Conservation (phyloP, 2,329 filamentous ascomycete genomes). For the Chrysoporthe deuterocubensis region DNA sequence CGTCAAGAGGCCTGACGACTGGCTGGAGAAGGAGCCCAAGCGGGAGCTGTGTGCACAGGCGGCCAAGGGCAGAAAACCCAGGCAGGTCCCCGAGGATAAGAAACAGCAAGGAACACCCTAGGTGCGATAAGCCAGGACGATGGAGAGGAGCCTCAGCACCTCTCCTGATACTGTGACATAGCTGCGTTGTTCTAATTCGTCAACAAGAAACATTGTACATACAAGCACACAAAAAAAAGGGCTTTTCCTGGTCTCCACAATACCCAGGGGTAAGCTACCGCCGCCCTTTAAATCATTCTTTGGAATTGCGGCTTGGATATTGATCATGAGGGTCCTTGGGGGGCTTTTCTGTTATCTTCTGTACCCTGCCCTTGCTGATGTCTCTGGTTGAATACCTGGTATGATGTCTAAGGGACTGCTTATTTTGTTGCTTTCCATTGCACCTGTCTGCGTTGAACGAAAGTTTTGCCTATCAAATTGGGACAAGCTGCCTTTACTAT, state of each 20-base stretch:
- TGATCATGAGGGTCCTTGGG: neutral
- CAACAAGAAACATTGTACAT: neutral
- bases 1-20: conserved; percentile 65
- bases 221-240: neutral
- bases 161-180: neutral
- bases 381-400: neutral
- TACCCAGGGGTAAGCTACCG: neutral
- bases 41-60: conserved; percentile 73
- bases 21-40: conserved; percentile 64
- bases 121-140: neutral
- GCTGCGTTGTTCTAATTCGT: neutral
- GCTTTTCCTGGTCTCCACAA: neutral
- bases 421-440: neutral
- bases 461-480: neutral
- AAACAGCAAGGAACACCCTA: neutral
- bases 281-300: neutral
- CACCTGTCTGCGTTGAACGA: neutral
- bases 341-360: neutral
- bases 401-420: neutral
- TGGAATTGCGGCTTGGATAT: neutral
- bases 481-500: neutral
- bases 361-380: neutral
- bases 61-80: conserved; percentile 57
- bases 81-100: conserved; percentile 55
- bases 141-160: neutral